Evolutionary conservation across 331 rosid genomes (phyloP), one percentile per base, ranked within the genome.

Genomic region (Arachis monticola): DNA sequence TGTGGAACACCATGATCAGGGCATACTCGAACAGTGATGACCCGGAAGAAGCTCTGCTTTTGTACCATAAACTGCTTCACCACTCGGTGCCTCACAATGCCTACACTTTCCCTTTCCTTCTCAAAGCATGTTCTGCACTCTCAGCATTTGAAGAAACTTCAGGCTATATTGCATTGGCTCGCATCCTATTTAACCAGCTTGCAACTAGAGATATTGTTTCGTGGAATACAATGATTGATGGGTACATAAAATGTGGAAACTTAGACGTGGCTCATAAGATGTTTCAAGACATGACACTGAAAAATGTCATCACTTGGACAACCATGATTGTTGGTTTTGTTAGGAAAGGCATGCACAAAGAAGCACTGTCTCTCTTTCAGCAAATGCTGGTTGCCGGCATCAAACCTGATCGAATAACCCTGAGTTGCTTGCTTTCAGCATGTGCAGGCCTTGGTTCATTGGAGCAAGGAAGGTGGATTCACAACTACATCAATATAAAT

Each of bases 191-290:
- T 56, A 75, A 83, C 32, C 50, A 44, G 55, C 77, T 87, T 66
- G 82, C 83, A 42, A 60, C 66, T 22, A 79, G 58, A 58, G 92
- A 85, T 64, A 58, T 76, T 70, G 84, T 87, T 72, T 80, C 92
- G 45, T 87, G 92, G 92, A 87, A 87, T 74, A 75, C 81, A 11
- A 83, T 87, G 85, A 81, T 87, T 60, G 82, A 87, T 83, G 92
- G 89, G 65, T 83, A 79, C 59, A 61, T 79, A 64, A 87, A 83
- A 76, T 17, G 30, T 46, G 92, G 92, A 46, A 61, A 77, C 41
- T 10, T 76, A 30, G 83, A 67, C 62, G 77, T 12, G 74, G 92
- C 87, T 2, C 14, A 45, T 70, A 61, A 81, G 63, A 53, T 85
- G 69, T 87, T 87, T 62, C 67, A 72, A 69, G 76, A 80, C n/a